Evolutionary conservation across 2,329 filamentous ascomycete species (phyloP), one percentile per base, ranked within the genome.

Genomic region (Penicillium sp.): DNA sequence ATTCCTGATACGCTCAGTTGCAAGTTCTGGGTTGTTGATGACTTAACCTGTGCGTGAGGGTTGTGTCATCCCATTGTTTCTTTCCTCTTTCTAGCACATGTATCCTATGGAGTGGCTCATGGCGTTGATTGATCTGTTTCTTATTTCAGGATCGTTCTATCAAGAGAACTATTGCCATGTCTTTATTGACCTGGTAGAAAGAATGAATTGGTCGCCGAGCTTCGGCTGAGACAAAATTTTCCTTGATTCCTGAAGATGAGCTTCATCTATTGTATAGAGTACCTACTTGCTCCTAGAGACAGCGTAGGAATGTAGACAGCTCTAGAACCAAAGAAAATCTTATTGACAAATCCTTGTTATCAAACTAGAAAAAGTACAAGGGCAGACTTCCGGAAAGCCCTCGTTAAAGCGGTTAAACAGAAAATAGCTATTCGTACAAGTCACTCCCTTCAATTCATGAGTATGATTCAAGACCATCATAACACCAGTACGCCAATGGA

Each of bases 81-180:
- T 30, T 32, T 11, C 6, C 30, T 39, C n/a, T 45, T 40, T 32
- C 16, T 32, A 39, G 47, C 51, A 50, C 44, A 47, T 59, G 55
- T 58, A 59, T 45, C 53, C 44, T 57, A 53, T 49, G 46, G 48
- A 44, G 42, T 45, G 46, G 42, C 44, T 44, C 37, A 42, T 30
- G 50, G 50, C 48, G 48, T 53, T 37, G 34, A 47, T 35, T 48
- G 45, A 45, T 42, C 50, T 50, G 22, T 43, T 14, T 45, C 30
- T 36, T 27, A 34, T 29, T 34, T 37, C 38, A 41, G 44, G 41
- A 48, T 48, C 47, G 48, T 48, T 45, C 36, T 45, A 43, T 38
- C 37, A 16, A 26, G 46, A 36, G 36, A 33, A 43, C 33, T 44
- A 32, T 43, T 39, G 20, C 39, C 34, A 43, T 41, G 32, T 29